phyloP scores from a whole-genome alignment of 176 grass and related monocot genomes.

The Paspalum notatum region DNA sequence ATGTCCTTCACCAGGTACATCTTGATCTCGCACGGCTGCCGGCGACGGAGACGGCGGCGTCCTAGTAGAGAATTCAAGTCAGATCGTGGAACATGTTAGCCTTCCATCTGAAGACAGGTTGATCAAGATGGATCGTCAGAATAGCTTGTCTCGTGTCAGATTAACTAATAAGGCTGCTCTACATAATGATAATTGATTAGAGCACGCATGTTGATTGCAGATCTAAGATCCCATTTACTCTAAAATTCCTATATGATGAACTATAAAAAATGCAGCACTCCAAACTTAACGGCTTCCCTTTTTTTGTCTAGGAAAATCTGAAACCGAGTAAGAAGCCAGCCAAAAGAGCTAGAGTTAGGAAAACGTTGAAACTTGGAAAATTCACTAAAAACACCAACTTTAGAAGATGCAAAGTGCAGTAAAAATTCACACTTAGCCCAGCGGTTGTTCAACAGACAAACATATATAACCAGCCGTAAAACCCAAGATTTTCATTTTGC shows the following conservation, averaged over 20 bases:
- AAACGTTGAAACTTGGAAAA: neutral
- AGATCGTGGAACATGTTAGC: neutral
- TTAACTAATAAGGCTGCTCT: neutral
- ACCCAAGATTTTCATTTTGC: neutral
- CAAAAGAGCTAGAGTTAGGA: neutral
- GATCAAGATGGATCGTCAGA: no score
- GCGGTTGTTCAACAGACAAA: neutral
- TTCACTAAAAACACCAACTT: neutral
- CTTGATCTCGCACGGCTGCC: neutral
- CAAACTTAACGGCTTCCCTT: neutral
- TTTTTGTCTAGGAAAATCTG: neutral
- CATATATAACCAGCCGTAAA: neutral
- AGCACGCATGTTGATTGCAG: neutral
- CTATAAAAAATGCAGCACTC: neutral
- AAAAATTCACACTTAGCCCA: neutral
- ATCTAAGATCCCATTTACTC: neutral
- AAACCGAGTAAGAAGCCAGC: neutral
- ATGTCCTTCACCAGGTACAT: slow-evolving; percentile 91
- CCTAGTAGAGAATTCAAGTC: neutral
- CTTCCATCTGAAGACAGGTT: neutral
- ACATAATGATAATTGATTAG: neutral
- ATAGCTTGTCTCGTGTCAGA: neutral
- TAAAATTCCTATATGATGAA: neutral
- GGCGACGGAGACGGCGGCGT: no score
- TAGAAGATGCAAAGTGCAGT: no score